Conservation (phyloP, 2,329 filamentous ascomycete species). For the Cadophora sp. region DNA sequence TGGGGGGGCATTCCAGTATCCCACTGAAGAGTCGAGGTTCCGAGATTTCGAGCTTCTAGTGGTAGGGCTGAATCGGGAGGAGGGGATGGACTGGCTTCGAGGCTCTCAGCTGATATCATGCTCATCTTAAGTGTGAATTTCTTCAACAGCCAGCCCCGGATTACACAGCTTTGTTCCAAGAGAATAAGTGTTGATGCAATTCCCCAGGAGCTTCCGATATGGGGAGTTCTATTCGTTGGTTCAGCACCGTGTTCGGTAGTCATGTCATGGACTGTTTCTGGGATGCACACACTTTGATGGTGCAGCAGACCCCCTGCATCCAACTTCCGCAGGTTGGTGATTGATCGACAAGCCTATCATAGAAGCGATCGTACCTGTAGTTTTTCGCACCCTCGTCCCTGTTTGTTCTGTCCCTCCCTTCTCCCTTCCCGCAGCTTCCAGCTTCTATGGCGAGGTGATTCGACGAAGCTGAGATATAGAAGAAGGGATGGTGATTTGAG, state of each 20-base stretch:
- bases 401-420: conserved; percentile 17
- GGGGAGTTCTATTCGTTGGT: neutral
- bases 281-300: conserved; percentile 11
- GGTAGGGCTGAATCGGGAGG: conserved; percentile 5
- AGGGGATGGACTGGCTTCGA: neutral
- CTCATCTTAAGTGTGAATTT: neutral
- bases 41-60: neutral
- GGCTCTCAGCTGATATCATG: conserved; percentile 3
- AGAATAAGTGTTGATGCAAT: neutral
- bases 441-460: conserved; percentile 19
- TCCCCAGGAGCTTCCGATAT: neutral
- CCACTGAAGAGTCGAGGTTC: conserved; percentile 1
- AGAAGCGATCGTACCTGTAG: conserved; percentile 18
- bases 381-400: conserved; percentile 15
- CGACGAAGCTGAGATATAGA: conserved; percentile 6
- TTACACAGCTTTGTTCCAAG: neutral
- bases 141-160: neutral
- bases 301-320: neutral
- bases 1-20: neutral
- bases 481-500: conserved; percentile 2
- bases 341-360: conserved; percentile 33
- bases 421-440: conserved; percentile 4
- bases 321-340: neutral
- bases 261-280: no score
- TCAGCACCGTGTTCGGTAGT: no score